A percentile compares a stretch with the other conserved stretches of the same genome.
These are phyloP conservation scores for Huntiella decipiens DNA, from an alignment of 2,329 filamentous ascomycete genomes.

Conservation along the genomic window DNA sequence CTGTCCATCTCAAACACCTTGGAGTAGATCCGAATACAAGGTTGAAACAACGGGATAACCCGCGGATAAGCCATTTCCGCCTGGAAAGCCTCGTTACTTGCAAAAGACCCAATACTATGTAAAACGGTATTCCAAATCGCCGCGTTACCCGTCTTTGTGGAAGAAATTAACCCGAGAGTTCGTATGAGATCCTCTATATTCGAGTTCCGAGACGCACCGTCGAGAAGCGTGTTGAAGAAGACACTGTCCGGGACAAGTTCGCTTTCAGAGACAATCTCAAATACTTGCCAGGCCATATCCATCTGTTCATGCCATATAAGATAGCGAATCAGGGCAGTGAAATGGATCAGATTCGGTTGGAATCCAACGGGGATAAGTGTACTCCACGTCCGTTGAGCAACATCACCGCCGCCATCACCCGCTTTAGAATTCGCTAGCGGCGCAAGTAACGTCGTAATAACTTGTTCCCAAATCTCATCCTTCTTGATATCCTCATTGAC, in stretches of 20 bases:
- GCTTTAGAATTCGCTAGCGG: slow-evolving; percentile 13
- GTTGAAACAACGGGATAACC: slow-evolving; percentile 22
- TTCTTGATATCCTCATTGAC: slow-evolving; percentile 22
- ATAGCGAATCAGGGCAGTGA: slow-evolving; percentile 52
- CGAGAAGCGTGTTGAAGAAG: slow-evolving; percentile 51
- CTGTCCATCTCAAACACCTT: slow-evolving; percentile 28
- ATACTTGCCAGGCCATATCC: slow-evolving; percentile 44
- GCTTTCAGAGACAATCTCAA: slow-evolving; percentile 39
- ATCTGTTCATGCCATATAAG: slow-evolving; percentile 46
- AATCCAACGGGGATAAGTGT: slow-evolving; percentile 30
- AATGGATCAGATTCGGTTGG: slow-evolving; percentile 39
- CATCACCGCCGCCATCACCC: slow-evolving; percentile 15
- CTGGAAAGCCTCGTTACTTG: slow-evolving; percentile 21
- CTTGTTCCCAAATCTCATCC: slow-evolving; percentile 24
- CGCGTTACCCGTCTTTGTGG: slow-evolving; percentile 10
- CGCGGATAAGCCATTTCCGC: slow-evolving; percentile 17
- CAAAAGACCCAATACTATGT: slow-evolving; percentile 29
- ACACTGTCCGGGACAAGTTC: slow-evolving; percentile 43
- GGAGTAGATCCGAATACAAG: slow-evolving; percentile 30
- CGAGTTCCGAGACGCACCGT: slow-evolving; percentile 42
- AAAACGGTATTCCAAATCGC: slow-evolving; percentile 23
- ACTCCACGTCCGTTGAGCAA: slow-evolving; percentile 23
- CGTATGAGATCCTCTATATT: slow-evolving; percentile 31
- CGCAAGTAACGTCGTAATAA: slow-evolving; percentile 30
- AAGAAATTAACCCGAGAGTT: slow-evolving; percentile 6